Percentiles rank a stretch among this genome's conserved stretches.
Conservation (phyloP, 441 rosid species). For the Breynia disticha region DNA sequence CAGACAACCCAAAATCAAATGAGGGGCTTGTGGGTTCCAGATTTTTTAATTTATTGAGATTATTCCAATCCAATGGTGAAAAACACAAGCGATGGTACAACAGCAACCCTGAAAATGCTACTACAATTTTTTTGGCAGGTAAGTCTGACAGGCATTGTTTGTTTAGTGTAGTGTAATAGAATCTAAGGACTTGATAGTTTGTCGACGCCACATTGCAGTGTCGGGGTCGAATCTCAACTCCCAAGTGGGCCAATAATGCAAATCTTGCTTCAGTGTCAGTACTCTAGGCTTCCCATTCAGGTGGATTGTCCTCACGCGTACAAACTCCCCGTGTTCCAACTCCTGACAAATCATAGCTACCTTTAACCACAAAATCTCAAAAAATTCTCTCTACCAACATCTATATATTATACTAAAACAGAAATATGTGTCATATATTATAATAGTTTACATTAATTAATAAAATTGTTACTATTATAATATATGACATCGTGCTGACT, state of each 20-base stretch:
- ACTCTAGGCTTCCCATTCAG: slow-evolving; percentile 92
- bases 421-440: no score
- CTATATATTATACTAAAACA: no score
- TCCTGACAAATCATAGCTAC: slow-evolving; percentile 35
- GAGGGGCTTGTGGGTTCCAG: no score
- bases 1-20: no score
- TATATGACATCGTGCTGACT: background rate
- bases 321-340: slow-evolving; percentile 75
- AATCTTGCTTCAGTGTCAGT: slow-evolving; percentile 85
- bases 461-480: background rate
- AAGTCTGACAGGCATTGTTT: no score
- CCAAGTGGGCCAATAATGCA: slow-evolving; percentile 99
- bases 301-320: slow-evolving; percentile 74
- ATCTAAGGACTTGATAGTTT: slow-evolving; percentile 48
- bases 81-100: no score
- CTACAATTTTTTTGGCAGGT: no score
- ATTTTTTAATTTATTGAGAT: no score
- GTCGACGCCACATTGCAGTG: slow-evolving; percentile 64
- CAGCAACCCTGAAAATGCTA: no score
- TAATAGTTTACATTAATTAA: no score
- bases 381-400: no score
- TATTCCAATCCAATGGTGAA: no score
- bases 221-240: slow-evolving; percentile 78
- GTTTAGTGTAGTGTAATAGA: slow-evolving; percentile 1
- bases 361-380: background rate